A percentile compares a stretch with the other conserved stretches of the same genome.
Evolutionary conservation across 495 filamentous ascomycete genomes (phyloP).

Genomic region (Xylaria longipes): DNA sequence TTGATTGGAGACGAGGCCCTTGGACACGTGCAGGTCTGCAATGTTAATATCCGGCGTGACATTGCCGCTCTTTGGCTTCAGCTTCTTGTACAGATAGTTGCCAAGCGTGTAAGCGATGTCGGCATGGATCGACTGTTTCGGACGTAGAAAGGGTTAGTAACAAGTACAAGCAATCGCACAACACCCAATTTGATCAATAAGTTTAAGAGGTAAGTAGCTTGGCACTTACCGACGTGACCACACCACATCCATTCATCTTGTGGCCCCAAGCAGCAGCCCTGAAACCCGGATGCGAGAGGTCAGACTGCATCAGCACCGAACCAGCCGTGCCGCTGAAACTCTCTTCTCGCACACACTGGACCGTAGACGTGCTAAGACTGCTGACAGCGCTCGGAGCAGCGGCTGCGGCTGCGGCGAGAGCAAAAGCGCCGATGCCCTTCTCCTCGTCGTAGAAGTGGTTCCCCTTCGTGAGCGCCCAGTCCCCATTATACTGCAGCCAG

Average conservation of each 20-base stretch:
- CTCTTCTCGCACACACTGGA: too few species aligned
- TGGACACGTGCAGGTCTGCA: conserved; percentile 60
- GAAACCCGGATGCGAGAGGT: conserved; percentile 60
- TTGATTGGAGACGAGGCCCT: conserved; percentile 59
- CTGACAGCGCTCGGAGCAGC: background rate
- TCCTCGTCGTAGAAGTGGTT: conserved; percentile 54
- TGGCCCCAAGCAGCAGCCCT: conserved; percentile 63
- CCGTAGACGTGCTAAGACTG: too few species aligned
- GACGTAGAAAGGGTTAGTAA: too few species aligned
- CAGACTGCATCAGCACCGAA: conserved; percentile 52
- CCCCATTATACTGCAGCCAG: conserved; percentile 70
- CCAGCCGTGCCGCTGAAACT: background rate
- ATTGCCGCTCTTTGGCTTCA: conserved; percentile 53
- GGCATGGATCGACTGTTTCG: conserved; percentile 59
- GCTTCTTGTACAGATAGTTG: conserved; percentile 60
- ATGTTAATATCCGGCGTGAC: conserved; percentile 55
- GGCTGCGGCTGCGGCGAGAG: conserved; percentile 24
- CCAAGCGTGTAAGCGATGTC: conserved; percentile 68
- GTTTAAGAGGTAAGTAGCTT: background rate
- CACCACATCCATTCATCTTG: conserved; percentile 41
- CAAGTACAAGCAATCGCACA: conserved; percentile 39
- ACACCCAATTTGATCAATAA: background rate
- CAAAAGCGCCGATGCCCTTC: conserved; percentile 46
- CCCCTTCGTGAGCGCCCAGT: conserved; percentile 66
- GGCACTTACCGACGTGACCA: conserved; percentile 34